Evolutionary conservation across 2,329 filamentous ascomycete genomes (phyloP), one percentile per base, ranked within the genome.

Genomic region (Alternaria consortialis): DNA sequence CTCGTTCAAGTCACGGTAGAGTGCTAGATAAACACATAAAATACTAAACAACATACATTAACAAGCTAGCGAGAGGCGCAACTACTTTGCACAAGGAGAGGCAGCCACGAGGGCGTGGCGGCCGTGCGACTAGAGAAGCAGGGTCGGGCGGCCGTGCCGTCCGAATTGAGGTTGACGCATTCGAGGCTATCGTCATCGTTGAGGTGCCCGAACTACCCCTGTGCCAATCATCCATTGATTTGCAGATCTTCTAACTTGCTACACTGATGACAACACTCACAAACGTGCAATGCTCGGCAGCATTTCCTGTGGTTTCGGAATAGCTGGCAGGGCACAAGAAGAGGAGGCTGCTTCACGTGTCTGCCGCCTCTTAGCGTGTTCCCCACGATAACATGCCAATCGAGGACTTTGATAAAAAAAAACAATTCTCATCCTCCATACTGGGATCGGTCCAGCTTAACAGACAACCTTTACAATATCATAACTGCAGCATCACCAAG

Each of bases 201-300:
- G 57, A 58, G 56, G 47, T 60, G 58, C 60, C 43, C 52, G 57
- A 39, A 44, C 15, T 70, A 50, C 39, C 72, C 70, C 27, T 67
- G 67, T 61, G 69, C 63, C 68, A 68, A 73, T 73, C 72, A 65
- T 40, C 11, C n/a, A 11, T 40, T 29, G n/a, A 56, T 60, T 50
- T 52, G 23, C 62, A 42, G 7, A 40, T 20, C 56, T 34, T 54
- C 57, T 60, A 32, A 54, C 37, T 56, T 25, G 31, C 32, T 46
- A 29, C 20, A 17, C 13, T 20, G 23, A 15, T 29, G 20, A 13
- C 55, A 29, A 23, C 32, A 9, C 37, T 40, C 37, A 9, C n/a
- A 20, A 40, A 53, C 17, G 15, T 40, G 8, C n/a, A 27, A 23
- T 17, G 25, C 20, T 13, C 12, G 29, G 27, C 54, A 25, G 20